Conservation (phyloP, 1,284 basidiomycete genomes). For the Trametes versicolor region DNA sequence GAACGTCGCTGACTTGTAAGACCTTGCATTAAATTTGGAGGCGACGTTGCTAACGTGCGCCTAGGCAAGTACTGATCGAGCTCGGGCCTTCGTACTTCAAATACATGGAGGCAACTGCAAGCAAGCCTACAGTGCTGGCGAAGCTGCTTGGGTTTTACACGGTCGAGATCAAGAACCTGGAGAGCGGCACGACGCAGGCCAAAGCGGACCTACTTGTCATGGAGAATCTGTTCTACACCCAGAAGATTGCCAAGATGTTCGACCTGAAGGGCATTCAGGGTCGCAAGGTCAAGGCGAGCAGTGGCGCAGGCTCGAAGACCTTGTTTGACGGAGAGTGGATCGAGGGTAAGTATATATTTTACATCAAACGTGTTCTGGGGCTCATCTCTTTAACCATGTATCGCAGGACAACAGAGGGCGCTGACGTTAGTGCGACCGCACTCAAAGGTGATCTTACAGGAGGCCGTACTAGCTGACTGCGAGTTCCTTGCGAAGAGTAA, state of each 20-base stretch:
- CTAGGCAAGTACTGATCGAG: constrained; percentile 79
- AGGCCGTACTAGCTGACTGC: constrained; percentile 74
- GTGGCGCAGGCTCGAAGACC: constrained; percentile 56
- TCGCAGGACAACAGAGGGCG: constrained; percentile 67
- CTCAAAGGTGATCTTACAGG: constrained; percentile 72
- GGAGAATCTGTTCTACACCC: constrained; percentile 83
- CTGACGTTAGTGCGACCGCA: constrained; percentile 74
- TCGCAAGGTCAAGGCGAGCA: constrained; percentile 65
- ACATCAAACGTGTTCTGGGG: neutral
- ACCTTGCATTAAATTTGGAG: constrained; percentile 25
- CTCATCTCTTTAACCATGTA: neutral
- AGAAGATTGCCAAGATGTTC: constrained; percentile 73
- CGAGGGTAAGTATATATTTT: constrained; percentile 58
- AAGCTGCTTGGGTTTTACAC: constrained; percentile 85
- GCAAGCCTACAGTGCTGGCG: constrained; percentile 71
- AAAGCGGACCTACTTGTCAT: constrained; percentile 82
- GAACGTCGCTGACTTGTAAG: constrained; percentile 85
- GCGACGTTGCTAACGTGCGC: constrained; percentile 20
- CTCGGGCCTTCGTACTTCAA: constrained; percentile 80
- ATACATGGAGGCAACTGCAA: constrained; percentile 75
- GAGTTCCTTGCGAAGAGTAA: constrained; percentile 78
- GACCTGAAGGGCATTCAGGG: constrained; percentile 86
- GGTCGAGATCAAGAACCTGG: constrained; percentile 78
- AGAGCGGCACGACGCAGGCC: constrained; percentile 68
- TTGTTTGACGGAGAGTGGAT: constrained; percentile 86